Conservation (phyloP, 2,329 filamentous ascomycete species). For the Davidsoniella eucalypti region DNA sequence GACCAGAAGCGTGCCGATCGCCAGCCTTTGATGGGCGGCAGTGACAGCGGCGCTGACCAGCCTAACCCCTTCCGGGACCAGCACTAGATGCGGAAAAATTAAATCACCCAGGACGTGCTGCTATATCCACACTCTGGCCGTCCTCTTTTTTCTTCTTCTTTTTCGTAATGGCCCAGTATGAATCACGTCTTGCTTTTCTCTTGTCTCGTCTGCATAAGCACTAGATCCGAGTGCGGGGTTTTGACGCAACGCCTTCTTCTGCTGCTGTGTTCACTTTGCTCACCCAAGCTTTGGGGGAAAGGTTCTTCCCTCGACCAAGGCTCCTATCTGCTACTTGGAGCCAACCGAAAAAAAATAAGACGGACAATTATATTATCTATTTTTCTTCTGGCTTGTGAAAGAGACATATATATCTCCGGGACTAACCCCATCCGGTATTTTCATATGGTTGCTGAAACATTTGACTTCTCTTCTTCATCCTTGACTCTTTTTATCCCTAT, state of each 20-base stretch:
- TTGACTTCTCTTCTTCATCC: neutral
- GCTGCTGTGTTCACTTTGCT: no score
- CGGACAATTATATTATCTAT: neutral
- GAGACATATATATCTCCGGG: no score
- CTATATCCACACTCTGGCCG: neutral
- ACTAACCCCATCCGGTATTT: neutral
- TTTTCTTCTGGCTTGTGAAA: no score
- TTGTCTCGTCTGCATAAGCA: neutral
- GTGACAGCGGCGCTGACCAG: conserved; percentile 1
- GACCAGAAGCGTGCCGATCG: conserved; percentile 25
- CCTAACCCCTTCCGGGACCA: conserved; percentile 25
- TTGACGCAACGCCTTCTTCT: no score
- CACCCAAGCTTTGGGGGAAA: no score
- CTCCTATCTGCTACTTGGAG: neutral
- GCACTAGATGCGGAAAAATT: conserved; percentile 9
- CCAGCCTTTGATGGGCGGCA: conserved; percentile 22
- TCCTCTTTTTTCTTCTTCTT: neutral
- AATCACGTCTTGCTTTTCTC: neutral
- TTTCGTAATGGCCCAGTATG: neutral
- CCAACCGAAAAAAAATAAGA: neutral
- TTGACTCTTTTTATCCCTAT: neutral
- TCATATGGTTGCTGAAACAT: neutral
- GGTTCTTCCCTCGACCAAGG: no score
- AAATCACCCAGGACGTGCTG: no score
- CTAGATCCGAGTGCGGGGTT: neutral